phyloP scores from a whole-genome alignment of 1,139 yeast species.

The Kurtzmaniella natalensis region DNA sequence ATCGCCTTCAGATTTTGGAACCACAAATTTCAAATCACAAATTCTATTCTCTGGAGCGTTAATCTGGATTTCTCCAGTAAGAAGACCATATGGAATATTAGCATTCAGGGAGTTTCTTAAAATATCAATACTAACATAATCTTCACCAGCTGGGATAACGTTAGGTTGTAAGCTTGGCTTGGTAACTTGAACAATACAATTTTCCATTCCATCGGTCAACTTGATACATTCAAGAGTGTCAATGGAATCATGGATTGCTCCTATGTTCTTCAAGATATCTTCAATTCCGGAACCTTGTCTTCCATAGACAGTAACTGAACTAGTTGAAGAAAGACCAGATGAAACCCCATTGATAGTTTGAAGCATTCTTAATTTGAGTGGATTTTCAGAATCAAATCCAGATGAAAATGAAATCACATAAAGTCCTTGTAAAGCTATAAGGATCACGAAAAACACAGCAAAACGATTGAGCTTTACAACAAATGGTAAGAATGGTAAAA shows the following conservation, averaged over 20 bases:
- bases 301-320: slow-evolving; percentile 48
- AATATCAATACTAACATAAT: slow-evolving; percentile 47
- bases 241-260: slow-evolving; percentile 48
- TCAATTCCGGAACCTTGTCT: slow-evolving; percentile 40
- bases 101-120: slow-evolving; percentile 45
- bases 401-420: slow-evolving; percentile 30
- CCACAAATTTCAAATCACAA: slow-evolving; percentile 56
- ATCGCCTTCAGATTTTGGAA: slow-evolving; percentile 26
- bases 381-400: slow-evolving; percentile 58
- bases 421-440: slow-evolving; percentile 32
- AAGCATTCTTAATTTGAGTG: slow-evolving; percentile 65
- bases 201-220: slow-evolving; percentile 43
- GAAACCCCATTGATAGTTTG: slow-evolving; percentile 49
- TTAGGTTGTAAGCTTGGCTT: slow-evolving; percentile 39
- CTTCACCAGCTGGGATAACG: slow-evolving; percentile 40
- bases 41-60: slow-evolving; percentile 58
- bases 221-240: slow-evolving; percentile 29
- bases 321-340: slow-evolving; percentile 14
- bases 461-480: slow-evolving; percentile 61
- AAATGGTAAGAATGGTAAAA: slow-evolving; percentile 65
- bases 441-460: slow-evolving; percentile 36
- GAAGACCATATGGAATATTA: slow-evolving; percentile 59
- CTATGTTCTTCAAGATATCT: slow-evolving; percentile 51
- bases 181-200: slow-evolving; percentile 48
- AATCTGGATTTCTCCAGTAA: slow-evolving; percentile 58